Evolutionary conservation across 2,329 filamentous ascomycete genomes (phyloP).

Genomic region (Cladophialophora exuberans): DNA sequence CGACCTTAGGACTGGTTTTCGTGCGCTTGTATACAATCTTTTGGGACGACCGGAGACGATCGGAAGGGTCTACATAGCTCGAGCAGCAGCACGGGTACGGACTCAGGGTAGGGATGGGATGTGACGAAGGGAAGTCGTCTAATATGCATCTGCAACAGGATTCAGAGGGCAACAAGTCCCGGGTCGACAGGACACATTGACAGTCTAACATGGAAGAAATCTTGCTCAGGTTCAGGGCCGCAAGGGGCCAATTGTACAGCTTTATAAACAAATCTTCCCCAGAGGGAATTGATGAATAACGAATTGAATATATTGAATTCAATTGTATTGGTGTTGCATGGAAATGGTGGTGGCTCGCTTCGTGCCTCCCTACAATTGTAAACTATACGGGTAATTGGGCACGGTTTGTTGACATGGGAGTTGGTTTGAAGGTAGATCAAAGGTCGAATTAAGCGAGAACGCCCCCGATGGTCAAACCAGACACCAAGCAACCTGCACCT

Average conservation of each 20-base stretch:
- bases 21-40: slow-evolving; percentile 15
- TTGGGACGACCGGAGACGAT: background rate
- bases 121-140: background rate
- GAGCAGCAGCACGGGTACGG: too few relatives aligned
- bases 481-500: slow-evolving; percentile 17
- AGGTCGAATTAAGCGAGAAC: slow-evolving; percentile 13
- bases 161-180: slow-evolving; percentile 12
- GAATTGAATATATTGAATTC: background rate
- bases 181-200: slow-evolving; percentile 23
- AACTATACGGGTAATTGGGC: too few relatives aligned
- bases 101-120: background rate
- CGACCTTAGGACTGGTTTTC: background rate
- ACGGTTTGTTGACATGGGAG: slow-evolving; percentile 22
- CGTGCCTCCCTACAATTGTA: too few relatives aligned
- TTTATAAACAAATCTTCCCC: slow-evolving; percentile 16
- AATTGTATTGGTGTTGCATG: background rate
- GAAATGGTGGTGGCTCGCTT: background rate
- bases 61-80: too few relatives aligned
- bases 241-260: slow-evolving; percentile 16
- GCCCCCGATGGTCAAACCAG: slow-evolving; percentile 13
- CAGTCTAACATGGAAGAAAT: slow-evolving; percentile 11
- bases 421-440: slow-evolving; percentile 7
- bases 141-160: slow-evolving; percentile 11
- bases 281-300: slow-evolving; percentile 23
- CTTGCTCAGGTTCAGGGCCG: background rate